phyloP scores from a whole-genome alignment of 805 yeast genomes.

The Schwanniomyces yamadae region DNA sequence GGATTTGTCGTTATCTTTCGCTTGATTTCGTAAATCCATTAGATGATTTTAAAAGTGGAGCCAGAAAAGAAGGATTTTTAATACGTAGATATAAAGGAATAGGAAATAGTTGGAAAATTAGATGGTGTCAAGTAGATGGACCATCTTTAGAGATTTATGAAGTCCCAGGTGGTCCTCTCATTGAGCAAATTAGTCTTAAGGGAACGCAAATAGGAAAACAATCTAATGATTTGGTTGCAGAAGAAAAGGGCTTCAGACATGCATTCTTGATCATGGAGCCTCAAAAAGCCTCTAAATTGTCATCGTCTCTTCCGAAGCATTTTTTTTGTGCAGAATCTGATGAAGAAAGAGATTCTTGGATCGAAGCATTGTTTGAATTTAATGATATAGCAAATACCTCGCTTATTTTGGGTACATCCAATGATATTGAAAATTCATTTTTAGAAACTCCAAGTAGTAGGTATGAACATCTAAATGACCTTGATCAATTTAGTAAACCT shows the following conservation, averaged over 20 bases:
- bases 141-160: conserved; percentile 58
- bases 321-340: conserved; percentile 78
- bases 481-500: conserved; percentile 6
- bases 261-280: conserved; percentile 57
- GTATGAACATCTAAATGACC: conserved; percentile 12
- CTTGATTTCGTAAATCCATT: conserved; percentile 63
- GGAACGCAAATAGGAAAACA: conserved; percentile 60
- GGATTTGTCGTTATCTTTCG: conserved; percentile 65
- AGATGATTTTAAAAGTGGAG: conserved; percentile 52
- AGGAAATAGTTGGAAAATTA: conserved; percentile 62
- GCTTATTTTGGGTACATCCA: conserved; percentile 1
- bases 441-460: conserved; percentile 4
- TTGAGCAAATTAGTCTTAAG: conserved; percentile 51
- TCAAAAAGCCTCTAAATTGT: conserved; percentile 31
- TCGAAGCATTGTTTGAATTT: conserved; percentile 42
- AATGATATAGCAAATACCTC: conserved; percentile 16
- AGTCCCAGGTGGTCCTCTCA: conserved; percentile 49
- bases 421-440: neutral
- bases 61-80: conserved; percentile 62
- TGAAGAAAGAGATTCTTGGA: conserved; percentile 74
- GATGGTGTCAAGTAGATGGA: conserved; percentile 68
- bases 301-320: conserved; percentile 48
- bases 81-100: conserved; percentile 64
- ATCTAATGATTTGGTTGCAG: conserved; percentile 39
- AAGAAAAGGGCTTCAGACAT: conserved; percentile 53